Evolutionary conservation across 2,329 filamentous ascomycete species (phyloP), one percentile per base, ranked within the genome.

Genomic region (Penicillium olsonii): DNA sequence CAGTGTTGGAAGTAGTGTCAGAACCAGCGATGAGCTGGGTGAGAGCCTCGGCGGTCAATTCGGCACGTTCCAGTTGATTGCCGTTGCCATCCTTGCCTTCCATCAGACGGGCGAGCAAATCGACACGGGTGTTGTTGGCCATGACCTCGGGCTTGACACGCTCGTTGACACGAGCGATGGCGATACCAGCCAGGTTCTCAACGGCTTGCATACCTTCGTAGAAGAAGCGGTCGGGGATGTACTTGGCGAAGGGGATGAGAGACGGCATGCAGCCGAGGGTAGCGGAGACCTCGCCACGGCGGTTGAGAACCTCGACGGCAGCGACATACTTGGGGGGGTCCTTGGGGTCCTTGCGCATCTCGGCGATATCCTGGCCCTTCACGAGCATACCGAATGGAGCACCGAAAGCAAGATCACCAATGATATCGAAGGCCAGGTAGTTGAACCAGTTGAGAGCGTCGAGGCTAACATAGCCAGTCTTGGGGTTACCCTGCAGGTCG

Each of bases 231-330:
- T 95, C 90, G 0, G 90, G 90, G 9, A 95, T 72, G 69, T 86
- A 92, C 61, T 83, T 84, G 15, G 90, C 91, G 59, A 84, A 95
- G 0, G 90, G 88, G 68, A 88, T 92, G 40, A 96, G 75, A 50
- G 75, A 71, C 0, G 91, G 90, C 46, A 86, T 75, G 62, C 84
- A 88, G 1, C 91, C 91, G 3, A 96, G 77, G 0, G 90, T 85
- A 4, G 84, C 88, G 11, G 87, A 92, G 24, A 96, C 90, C 65
- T 96, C 91, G 47, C 91, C 92, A 41, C 91, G 81, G 12, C 91
- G 83, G 73, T 96, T 96, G 46, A 96, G 77, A 4, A 95, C 92
- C 71, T 96, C 85, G 54, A 96, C 89, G 9, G 91, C 92, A 0
- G 87, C 82, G 0, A 87, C 87, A 61, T 87, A 90, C 22, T 83